A percentile compares a stretch with the other conserved stretches of the same genome.
Evolutionary conservation across 2,329 filamentous ascomycete genomes (phyloP).

Genomic region (Colletotrichum salicis): DNA sequence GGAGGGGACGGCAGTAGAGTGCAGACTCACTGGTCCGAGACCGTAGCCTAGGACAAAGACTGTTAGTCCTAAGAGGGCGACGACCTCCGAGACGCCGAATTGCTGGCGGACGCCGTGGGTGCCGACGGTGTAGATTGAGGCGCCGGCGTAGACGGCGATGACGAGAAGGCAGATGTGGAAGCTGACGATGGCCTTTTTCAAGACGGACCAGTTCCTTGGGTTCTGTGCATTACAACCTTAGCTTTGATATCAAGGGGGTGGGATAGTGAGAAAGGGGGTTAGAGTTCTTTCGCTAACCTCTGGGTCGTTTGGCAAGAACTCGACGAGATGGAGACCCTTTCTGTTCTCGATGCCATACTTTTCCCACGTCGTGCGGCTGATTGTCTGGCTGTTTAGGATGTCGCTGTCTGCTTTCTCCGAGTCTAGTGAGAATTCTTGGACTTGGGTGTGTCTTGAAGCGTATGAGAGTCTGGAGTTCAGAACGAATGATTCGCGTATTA

Average conservation of each 20-base stretch:
- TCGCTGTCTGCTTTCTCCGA: background rate
- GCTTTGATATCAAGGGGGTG: background rate
- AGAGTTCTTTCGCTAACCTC: slow-evolving; percentile 8
- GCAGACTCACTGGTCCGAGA: slow-evolving; percentile 62
- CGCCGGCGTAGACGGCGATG: slow-evolving; percentile 25
- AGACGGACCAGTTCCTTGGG: slow-evolving; percentile 80
- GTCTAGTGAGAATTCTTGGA: background rate
- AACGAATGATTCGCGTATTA: background rate
- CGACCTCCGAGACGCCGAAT: slow-evolving; percentile 77
- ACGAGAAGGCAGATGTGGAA: slow-evolving; percentile 60
- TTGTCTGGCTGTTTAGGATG: background rate
- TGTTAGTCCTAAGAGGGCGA: slow-evolving; percentile 76
- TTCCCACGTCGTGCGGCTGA: slow-evolving; percentile 15
- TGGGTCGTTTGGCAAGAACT: slow-evolving; percentile 31
- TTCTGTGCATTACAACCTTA: slow-evolving; percentile 58
- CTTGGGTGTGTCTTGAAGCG: slow-evolving; percentile 7
- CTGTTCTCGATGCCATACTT: slow-evolving; percentile 6
- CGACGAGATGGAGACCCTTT: slow-evolving; percentile 16
- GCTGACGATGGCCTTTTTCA: slow-evolving; percentile 71
- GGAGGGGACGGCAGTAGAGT: no score
- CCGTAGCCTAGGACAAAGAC: slow-evolving; percentile 86
- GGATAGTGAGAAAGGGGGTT: background rate
- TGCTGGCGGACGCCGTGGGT: slow-evolving; percentile 69
- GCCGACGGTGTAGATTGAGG: slow-evolving; percentile 80
- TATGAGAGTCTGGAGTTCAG: background rate